phyloP scores from a whole-genome alignment of 2,329 filamentous ascomycete genomes.

The Venturia aucupariae region DNA sequence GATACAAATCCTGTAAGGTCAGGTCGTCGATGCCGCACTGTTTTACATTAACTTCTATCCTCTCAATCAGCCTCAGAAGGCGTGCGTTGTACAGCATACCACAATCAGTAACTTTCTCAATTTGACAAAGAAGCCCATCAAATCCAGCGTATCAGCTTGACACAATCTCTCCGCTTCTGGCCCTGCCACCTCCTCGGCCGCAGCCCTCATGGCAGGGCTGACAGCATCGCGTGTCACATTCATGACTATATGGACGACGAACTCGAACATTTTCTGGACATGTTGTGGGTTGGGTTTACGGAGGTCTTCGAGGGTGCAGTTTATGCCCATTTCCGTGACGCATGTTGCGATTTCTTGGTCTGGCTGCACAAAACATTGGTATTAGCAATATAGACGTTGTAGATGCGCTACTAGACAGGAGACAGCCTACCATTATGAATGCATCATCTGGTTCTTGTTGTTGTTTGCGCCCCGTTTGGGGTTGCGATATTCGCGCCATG shows the following conservation, averaged over 20 bases:
- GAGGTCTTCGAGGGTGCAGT: conserved; percentile 76
- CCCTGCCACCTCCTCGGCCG: conserved; percentile 76
- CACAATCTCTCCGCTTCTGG: conserved; percentile 71
- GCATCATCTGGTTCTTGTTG: conserved; percentile 36
- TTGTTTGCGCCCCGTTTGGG: conserved; percentile 27
- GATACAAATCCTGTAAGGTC: conserved; percentile 83
- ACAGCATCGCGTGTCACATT: conserved; percentile 89
- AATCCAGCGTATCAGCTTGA: conserved; percentile 77
- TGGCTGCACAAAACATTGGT: conserved; percentile 35
- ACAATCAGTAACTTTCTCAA: conserved; percentile 68
- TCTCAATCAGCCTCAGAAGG: background rate
- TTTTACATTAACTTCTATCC: background rate
- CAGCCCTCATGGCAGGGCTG: conserved; percentile 89
- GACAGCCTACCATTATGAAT: conserved; percentile 40
- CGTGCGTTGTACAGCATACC: conserved; percentile 26
- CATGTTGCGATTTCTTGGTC: conserved; percentile 85
- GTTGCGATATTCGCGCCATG: conserved; percentile 36
- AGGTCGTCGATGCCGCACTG: conserved; percentile 90
- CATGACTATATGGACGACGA: conserved; percentile 89
- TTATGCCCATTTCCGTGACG: conserved; percentile 93
- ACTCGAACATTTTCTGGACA: conserved; percentile 96
- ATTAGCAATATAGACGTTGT: background rate
- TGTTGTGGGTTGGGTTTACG: conserved; percentile 90
- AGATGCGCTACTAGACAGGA: background rate
- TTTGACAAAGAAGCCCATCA: conserved; percentile 92